Evolutionary conservation across 495 filamentous ascomycete genomes (phyloP).

Genomic region (Halenospora varia): DNA sequence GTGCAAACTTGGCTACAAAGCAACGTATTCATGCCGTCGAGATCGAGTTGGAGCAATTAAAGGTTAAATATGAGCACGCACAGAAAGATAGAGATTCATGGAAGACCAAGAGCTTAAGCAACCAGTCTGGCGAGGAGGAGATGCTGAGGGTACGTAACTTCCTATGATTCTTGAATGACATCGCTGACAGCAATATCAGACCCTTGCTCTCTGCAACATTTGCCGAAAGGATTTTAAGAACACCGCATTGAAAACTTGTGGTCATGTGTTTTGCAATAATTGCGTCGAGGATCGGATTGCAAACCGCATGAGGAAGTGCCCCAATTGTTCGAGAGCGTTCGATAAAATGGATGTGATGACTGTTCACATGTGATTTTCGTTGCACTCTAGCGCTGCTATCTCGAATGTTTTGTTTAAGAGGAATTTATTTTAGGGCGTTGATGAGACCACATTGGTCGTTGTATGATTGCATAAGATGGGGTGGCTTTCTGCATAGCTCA

Average conservation of each 20-base stretch:
- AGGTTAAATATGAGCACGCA: constrained; percentile 67
- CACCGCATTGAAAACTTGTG: constrained; percentile 85
- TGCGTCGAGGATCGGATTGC: constrained; percentile 83
- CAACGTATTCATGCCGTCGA: constrained; percentile 58
- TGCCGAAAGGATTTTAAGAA: constrained; percentile 91
- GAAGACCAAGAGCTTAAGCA: constrained; percentile 75
- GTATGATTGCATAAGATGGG: constrained; percentile 25
- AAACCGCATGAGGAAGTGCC: constrained; percentile 91
- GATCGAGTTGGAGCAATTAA: constrained; percentile 66
- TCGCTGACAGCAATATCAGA: too few relatives aligned
- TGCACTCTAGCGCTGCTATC: not conserved
- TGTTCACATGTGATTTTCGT: constrained; percentile 43
- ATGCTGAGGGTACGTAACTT: constrained; percentile 67
- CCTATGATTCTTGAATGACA: not conserved
- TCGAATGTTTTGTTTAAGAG: constrained; percentile 1
- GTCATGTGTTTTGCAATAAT: constrained; percentile 90
- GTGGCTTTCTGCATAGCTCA: constrained; percentile 14
- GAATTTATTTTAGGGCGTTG: constrained; percentile 6
- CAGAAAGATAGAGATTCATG: constrained; percentile 74
- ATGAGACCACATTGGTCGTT: constrained; percentile 13
- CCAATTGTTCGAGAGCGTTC: constrained; percentile 86
- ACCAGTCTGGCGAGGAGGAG: constrained; percentile 76
- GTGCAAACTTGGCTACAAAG: constrained; percentile 52
- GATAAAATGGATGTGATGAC: constrained; percentile 82
- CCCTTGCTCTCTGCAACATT: constrained; percentile 82